These are phyloP conservation scores for Dendrostoma leiphaemia DNA, from an alignment of 2,329 filamentous ascomycete species.

Conservation along the genomic window DNA sequence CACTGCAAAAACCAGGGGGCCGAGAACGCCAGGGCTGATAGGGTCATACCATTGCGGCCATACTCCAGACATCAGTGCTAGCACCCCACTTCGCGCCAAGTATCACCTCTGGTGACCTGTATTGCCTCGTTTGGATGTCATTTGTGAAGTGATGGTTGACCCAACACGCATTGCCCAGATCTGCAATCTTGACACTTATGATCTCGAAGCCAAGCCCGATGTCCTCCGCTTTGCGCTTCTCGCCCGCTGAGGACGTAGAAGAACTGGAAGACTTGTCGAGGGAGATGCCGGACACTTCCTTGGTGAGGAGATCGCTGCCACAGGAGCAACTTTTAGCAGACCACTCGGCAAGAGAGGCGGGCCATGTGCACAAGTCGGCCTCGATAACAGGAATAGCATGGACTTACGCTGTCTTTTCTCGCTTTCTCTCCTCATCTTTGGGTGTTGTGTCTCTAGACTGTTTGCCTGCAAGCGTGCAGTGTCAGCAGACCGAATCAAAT, in stretches of 20 bases:
- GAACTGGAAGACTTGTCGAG: constrained; percentile 67
- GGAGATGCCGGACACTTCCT: constrained; percentile 92
- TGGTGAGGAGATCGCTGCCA: constrained; percentile 77
- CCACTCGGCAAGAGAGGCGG: constrained; percentile 1
- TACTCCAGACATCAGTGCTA: constrained; percentile 99
- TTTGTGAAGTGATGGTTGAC: constrained; percentile 99
- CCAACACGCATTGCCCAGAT: constrained; percentile 98
- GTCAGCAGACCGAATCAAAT: background rate
- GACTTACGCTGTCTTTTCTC: constrained; percentile 91
- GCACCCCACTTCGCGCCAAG: constrained; percentile 97
- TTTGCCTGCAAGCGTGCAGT: constrained; percentile 26
- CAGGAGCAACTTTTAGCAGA: constrained; percentile 13
- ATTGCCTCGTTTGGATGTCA: constrained; percentile 97
- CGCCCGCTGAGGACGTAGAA: constrained; percentile 50
- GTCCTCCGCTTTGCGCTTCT: constrained; percentile 63
- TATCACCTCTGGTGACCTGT: constrained; percentile 95
- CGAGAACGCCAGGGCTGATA: constrained; percentile 51
- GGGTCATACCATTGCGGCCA: constrained; percentile 88
- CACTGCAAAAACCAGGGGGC: constrained; percentile 80
- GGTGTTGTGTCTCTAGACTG: constrained; percentile 43
- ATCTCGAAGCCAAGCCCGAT: constrained; percentile 57
- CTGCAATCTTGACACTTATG: constrained; percentile 98
- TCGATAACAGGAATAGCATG: background rate
- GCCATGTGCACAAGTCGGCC: too few relatives aligned
- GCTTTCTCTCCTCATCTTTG: constrained; percentile 64